Percentiles rank a stretch among this genome's conserved stretches.
phyloP scores from a whole-genome alignment of 2,329 filamentous ascomycete genomes.

The Magnaporthiopsis poae region DNA sequence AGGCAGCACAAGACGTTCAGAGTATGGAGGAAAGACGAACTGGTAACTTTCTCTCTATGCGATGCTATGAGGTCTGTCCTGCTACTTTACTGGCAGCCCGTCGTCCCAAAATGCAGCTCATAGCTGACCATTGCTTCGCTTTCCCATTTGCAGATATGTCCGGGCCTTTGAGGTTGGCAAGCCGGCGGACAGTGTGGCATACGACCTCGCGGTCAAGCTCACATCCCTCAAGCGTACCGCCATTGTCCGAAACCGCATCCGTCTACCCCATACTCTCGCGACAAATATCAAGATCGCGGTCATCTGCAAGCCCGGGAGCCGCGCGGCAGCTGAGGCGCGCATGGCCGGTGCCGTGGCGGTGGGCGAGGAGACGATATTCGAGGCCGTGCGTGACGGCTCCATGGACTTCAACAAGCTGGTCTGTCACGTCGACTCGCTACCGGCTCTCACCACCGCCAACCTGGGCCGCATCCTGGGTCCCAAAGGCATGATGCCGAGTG shows the following conservation, averaged over 20 bases:
- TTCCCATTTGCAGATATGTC: constrained; percentile 57
- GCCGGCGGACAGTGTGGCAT: constrained; percentile 64
- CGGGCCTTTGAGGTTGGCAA: constrained; percentile 85
- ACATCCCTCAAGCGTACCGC: constrained; percentile 77
- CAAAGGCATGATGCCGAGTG: constrained; percentile 81
- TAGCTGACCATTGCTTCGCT: constrained; percentile 9
- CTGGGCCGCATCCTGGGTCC: constrained; percentile 78
- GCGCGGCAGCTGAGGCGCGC: constrained; percentile 62
- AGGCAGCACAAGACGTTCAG: constrained; percentile 55
- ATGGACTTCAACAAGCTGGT: constrained; percentile 85
- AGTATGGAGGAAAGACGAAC: constrained; percentile 55
- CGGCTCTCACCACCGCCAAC: constrained; percentile 69
- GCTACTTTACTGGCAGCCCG: neutral
- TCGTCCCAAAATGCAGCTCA: constrained; percentile 9
- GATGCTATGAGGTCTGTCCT: constrained; percentile 76
- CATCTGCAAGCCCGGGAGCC: constrained; percentile 74
- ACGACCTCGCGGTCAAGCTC: constrained; percentile 77
- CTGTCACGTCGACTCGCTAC: constrained; percentile 69
- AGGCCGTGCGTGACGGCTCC: constrained; percentile 59
- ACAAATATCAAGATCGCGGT: constrained; percentile 84
- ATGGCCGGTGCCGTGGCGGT: constrained; percentile 72
- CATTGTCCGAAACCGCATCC: constrained; percentile 75
- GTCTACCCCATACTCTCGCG: constrained; percentile 79
- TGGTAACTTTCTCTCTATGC: constrained; percentile 68
- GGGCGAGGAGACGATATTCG: constrained; percentile 78